Evolutionary conservation across 768 basidiomycete species (phyloP).

Genomic region (Pleurotus giganteus): DNA sequence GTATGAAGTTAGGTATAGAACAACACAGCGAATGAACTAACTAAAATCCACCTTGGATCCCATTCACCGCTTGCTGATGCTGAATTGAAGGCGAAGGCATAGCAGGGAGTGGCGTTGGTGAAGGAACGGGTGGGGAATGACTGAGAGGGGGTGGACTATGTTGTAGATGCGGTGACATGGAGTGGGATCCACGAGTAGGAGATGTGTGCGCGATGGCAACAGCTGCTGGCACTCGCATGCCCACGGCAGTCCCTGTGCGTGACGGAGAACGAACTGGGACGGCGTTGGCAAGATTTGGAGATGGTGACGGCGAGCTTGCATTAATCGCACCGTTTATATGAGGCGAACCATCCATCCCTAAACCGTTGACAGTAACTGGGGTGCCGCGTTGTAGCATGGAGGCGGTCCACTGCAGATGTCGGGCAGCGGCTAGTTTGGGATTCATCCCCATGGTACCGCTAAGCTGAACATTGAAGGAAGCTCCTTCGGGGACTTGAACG

Average conservation of each 20-base stretch:
- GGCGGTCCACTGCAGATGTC: constrained; percentile 38
- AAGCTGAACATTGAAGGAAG: constrained; percentile 39
- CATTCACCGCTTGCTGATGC: constrained; percentile 51
- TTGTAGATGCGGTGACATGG: constrained; percentile 51
- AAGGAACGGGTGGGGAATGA: constrained; percentile 44
- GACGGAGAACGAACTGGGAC: constrained; percentile 32
- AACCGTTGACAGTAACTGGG: constrained; percentile 29
- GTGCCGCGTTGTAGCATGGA: constrained; percentile 30
- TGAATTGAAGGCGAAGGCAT: constrained; percentile 55
- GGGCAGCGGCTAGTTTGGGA: constrained; percentile 39
- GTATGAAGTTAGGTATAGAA: not conserved
- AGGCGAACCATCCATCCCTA: constrained; percentile 9
- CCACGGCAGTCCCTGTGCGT: constrained; percentile 57
- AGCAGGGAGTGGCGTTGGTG: constrained; percentile 49
- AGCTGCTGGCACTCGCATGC: constrained; percentile 43
- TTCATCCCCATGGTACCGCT: constrained; percentile 24
- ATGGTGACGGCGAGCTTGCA: constrained; percentile 27
- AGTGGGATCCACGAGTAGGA: constrained; percentile 39
- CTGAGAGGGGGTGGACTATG: constrained; percentile 49
- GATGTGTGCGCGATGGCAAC: constrained; percentile 24
- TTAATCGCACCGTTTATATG: constrained; percentile 16
- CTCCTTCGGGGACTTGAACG: constrained; percentile 16
- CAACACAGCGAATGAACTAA: not conserved
- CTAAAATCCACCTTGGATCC: constrained; percentile 54
- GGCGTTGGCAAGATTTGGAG: constrained; percentile 35